Evolutionary conservation across 306 rosid genomes (phyloP).

Genomic region (Crataegus laevigata): DNA sequence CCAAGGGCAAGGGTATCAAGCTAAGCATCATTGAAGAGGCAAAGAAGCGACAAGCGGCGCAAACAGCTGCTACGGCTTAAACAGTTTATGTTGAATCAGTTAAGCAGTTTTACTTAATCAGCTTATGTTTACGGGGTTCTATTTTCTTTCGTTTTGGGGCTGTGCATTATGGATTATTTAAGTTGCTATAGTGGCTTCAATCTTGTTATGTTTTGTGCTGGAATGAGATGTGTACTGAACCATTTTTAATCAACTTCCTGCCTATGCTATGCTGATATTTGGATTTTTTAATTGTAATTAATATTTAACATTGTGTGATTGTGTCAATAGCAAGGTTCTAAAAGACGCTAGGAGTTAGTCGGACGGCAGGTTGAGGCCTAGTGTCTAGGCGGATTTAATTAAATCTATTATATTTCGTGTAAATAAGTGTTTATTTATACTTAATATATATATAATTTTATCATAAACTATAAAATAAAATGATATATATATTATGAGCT

Average conservation of each 20-base stretch:
- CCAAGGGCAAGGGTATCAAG: slow-evolving; percentile 92
- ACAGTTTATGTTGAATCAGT: slow-evolving; percentile 3
- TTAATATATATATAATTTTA: no score
- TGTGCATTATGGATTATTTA: not conserved
- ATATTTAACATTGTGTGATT: no score
- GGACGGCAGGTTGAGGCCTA: no score
- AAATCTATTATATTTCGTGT: no score
- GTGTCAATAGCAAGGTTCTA: no score
- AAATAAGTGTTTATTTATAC: no score
- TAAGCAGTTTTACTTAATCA: not conserved
- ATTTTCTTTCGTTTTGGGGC: not conserved
- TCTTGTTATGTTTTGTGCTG: not conserved
- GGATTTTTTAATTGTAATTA: no score
- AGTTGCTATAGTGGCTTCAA: not conserved
- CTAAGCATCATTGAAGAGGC: slow-evolving; percentile 76
- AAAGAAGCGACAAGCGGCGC: slow-evolving; percentile 61
- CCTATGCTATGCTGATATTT: not conserved
- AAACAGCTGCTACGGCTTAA: slow-evolving; percentile 39
- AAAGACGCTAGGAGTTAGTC: no score
- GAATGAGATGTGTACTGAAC: slow-evolving; percentile 1
- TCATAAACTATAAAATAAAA: no score
- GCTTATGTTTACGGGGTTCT: slow-evolving; percentile 2
- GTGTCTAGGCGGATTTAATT: no score
- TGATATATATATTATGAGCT: no score
- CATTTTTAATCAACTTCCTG: not conserved